Evolutionary conservation across 2,329 filamentous ascomycete genomes (phyloP), one percentile per base, ranked within the genome.

Genomic region (Curvularia lunata): DNA sequence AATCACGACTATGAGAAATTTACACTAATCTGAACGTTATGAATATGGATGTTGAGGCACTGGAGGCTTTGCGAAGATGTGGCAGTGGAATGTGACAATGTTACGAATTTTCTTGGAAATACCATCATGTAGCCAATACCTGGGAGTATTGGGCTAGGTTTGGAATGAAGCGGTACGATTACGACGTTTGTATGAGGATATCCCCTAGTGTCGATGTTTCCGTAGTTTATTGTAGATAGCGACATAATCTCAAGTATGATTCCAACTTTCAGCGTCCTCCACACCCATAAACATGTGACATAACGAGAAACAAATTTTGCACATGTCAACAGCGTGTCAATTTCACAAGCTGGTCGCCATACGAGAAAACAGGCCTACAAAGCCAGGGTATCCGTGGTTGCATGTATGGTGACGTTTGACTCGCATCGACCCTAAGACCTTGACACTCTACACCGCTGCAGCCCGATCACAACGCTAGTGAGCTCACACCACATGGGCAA

Each of bases 51-150:
- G 34, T 48, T 51, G 34, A 28, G 56, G 41, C 37, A 41, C 37
- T 37, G 21, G 9, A 34, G 27, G 46, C 19, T 41, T 19, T 28
- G 45, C 38, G 43, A 48, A 45, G 9, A 42, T 52, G 23, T 48
- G 38, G 46, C 32, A 34, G 49, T 46, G 30, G 37, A 58, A 23
- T 28, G 32, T 46, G 45, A 47, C 28, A 54, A 47, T 42, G 53
- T 56, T 48, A 66, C 52, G 64, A 67, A 58, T 68, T 64, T 59
- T 56, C 48, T 69, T 64, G 55, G 30, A 63, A 56, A 57, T 62
- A 43, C 52, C 58, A 45, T 42, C 32, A 41, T 55, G 54, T 46
- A 21, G 46, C 42, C 49, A 51, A 58, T 63, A 52, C 42, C 46
- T 63, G 32, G 34, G 41, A 27, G 54, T 23, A 52, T 42, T 34